Percentiles rank a stretch among this genome's conserved stretches.
phyloP scores from a whole-genome alignment of 148 eudicot species.

The Pouteria glomerata region DNA sequence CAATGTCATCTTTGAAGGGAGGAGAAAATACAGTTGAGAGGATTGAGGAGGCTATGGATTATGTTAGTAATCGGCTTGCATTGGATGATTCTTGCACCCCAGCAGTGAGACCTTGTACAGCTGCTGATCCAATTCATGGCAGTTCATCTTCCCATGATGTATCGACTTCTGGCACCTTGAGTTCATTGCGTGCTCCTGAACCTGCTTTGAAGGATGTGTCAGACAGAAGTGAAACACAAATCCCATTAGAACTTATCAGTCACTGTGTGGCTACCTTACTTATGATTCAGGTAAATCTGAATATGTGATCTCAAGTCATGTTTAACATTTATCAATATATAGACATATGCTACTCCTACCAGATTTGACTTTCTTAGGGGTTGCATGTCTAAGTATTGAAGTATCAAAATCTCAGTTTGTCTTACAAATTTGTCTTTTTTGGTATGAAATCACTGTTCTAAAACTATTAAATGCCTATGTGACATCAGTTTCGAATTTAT shows the following conservation, averaged over 20 bases:
- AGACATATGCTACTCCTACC: not conserved
- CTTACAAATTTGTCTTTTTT: no score
- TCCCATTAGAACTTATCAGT: slow-evolving; percentile 77
- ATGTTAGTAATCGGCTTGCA: slow-evolving; percentile 48
- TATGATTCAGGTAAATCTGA: slow-evolving; percentile 77
- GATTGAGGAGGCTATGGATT: slow-evolving; percentile 68
- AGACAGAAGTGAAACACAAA: slow-evolving; percentile 31
- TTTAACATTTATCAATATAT: not conserved
- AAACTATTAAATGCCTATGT: no score
- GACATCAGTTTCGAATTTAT: not conserved
- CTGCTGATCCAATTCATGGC: slow-evolving; percentile 27
- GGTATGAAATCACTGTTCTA: no score
- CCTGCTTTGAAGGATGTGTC: slow-evolving; percentile 35
- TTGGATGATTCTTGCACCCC: slow-evolving; percentile 45
- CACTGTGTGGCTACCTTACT: slow-evolving; percentile 77
- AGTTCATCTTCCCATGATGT: slow-evolving; percentile 21
- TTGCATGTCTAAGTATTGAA: no score
- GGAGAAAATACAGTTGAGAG: slow-evolving; percentile 37
- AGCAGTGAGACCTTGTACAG: slow-evolving; percentile 13
- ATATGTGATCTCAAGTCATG: not conserved
- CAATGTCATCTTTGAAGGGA: slow-evolving; percentile 51
- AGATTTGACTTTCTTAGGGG: no score
- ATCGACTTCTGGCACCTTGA: slow-evolving; percentile 25
- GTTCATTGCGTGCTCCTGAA: slow-evolving; percentile 32
- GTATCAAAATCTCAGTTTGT: no score